phyloP scores from a whole-genome alignment of 2,329 filamentous ascomycete genomes.

The Xylariales sp. region DNA sequence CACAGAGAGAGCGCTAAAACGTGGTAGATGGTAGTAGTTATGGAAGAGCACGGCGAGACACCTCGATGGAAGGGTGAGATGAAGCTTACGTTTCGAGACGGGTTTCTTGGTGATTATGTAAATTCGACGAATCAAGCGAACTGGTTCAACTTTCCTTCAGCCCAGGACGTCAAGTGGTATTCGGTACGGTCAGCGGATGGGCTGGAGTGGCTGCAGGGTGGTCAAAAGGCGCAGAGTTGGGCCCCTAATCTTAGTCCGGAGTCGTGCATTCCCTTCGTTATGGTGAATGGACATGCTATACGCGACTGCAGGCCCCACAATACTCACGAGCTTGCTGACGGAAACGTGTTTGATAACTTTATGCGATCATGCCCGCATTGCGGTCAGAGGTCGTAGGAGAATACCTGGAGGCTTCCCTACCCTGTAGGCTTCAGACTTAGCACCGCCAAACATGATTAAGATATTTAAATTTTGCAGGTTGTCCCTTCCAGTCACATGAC shows the following conservation, averaged over 20 bases:
- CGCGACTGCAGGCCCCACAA: neutral
- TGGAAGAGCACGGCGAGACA: conserved; percentile 12
- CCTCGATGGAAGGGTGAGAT: conserved; percentile 17
- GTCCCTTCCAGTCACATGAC: too few relatives aligned
- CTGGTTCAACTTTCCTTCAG: conserved; percentile 8
- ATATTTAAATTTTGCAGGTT: too few relatives aligned
- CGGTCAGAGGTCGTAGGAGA: too few relatives aligned
- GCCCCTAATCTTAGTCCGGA: neutral
- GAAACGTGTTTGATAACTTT: conserved; percentile 15
- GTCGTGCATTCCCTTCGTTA: conserved; percentile 9
- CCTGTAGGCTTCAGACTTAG: too few relatives aligned
- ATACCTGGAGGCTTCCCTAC: too few relatives aligned
- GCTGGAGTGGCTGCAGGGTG: neutral
- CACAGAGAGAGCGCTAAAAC: neutral
- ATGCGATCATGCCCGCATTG: neutral
- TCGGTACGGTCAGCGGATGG: neutral
- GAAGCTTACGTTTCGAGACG: conserved; percentile 1
- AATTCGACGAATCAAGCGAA: neutral
- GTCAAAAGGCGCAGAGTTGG: neutral
- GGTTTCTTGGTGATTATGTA: neutral
- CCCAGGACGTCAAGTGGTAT: conserved; percentile 16
- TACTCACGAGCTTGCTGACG: neutral
- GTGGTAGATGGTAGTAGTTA: conserved; percentile 5
- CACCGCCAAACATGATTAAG: too few relatives aligned
- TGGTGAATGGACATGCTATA: neutral